These are phyloP conservation scores for Rosa chinensis DNA, from an alignment of 306 rosid genomes.

Conservation along the genomic window DNA sequence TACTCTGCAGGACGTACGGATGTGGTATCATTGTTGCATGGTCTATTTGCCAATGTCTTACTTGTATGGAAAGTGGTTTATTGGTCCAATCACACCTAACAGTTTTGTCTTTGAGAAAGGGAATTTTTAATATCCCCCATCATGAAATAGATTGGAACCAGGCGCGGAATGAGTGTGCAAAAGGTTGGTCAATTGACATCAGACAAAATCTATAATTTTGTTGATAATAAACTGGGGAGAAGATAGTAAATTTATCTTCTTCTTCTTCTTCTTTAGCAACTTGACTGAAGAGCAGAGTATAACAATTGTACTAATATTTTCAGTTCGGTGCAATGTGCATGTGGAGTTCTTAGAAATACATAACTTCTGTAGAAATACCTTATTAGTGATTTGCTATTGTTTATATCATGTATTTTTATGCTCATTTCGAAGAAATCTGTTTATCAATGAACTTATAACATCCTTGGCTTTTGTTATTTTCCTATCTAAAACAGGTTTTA, in stretches of 20 bases:
- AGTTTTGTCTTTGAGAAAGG: conserved; percentile 74
- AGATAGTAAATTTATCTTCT: not conserved
- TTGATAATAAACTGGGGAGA: not conserved
- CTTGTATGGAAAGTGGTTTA: conserved; percentile 91
- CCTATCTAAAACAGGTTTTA: no score
- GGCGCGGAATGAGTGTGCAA: conserved; percentile 80
- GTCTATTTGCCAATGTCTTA: conserved; percentile 93
- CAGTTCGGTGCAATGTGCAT: no score
- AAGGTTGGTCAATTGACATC: conserved; percentile 57
- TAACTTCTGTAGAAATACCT: no score
- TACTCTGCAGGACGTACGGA: conserved; percentile 73
- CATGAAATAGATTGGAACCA: conserved; percentile 81
- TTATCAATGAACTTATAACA: no score
- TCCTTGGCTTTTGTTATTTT: no score
- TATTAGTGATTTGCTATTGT: no score
- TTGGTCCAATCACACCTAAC: conserved; percentile 80
- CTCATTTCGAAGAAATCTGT: no score
- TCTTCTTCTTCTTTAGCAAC: not conserved
- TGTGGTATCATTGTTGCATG: conserved; percentile 98
- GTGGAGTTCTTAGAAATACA: no score
- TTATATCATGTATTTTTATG: no score
- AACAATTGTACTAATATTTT: conserved; percentile 5
- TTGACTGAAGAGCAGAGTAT: not conserved
- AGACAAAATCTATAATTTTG: not conserved
- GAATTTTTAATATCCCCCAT: conserved; percentile 61